Percentiles rank a stretch among this genome's conserved stretches.
Evolutionary conservation across 495 filamentous ascomycete species (phyloP).

Genomic region (Chaetomidium leptoderma): DNA sequence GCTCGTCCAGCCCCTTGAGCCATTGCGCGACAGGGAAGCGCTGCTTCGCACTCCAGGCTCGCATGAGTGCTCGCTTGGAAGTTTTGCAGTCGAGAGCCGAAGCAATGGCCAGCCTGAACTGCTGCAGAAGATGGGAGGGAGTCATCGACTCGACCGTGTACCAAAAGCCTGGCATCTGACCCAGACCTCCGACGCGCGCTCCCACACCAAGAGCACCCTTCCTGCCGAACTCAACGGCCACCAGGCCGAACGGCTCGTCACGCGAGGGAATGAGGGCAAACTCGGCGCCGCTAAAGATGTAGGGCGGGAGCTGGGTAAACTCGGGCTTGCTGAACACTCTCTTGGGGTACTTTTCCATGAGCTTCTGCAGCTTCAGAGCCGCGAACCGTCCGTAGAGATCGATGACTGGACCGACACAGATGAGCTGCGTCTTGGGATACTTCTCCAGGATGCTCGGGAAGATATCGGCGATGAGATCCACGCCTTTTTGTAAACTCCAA

Average conservation of each 20-base stretch:
- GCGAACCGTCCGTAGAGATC: constrained; percentile 78
- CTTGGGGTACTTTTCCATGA: constrained; percentile 74
- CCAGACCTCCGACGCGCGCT: constrained; percentile 62
- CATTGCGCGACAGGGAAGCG: constrained; percentile 71
- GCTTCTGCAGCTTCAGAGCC: constrained; percentile 63
- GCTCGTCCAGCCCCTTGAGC: constrained; percentile 58
- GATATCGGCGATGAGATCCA: constrained; percentile 74
- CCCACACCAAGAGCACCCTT: constrained; percentile 75
- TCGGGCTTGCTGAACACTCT: constrained; percentile 72
- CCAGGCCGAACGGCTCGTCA: constrained; percentile 78
- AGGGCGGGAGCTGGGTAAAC: constrained; percentile 69
- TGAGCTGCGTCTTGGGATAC: constrained; percentile 61
- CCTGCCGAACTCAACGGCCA: constrained; percentile 74
- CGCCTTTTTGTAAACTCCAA: constrained; percentile 75
- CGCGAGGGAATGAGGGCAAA: constrained; percentile 76
- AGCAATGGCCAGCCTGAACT: constrained; percentile 66
- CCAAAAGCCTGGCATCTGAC: constrained; percentile 79
- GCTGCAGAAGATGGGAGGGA: constrained; percentile 63
- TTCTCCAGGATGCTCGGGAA: constrained; percentile 68
- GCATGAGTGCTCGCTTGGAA: constrained; percentile 57
- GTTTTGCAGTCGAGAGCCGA: constrained; percentile 60
- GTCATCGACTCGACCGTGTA: constrained; percentile 66
- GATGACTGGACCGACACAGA: constrained; percentile 69
- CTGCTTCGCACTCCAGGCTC: constrained; percentile 70
- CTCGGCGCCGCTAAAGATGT: constrained; percentile 73